phyloP scores from a whole-genome alignment of 176 grass and related monocot genomes.

The Miscanthus lutarioriparius region DNA sequence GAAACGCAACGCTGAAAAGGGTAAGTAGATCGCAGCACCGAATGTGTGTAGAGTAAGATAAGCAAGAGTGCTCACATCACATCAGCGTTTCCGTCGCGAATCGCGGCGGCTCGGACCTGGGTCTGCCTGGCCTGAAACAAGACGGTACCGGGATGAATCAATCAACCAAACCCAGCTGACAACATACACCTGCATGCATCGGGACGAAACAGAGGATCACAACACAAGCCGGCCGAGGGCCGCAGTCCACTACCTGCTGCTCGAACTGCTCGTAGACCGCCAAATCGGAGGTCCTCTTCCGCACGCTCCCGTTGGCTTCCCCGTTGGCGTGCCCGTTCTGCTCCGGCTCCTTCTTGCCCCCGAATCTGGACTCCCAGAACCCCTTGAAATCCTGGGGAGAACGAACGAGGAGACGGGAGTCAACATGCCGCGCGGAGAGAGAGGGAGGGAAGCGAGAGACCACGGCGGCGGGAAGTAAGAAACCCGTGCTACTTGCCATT shows the following conservation, averaged over 20 bases:
- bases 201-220: neutral
- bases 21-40: neutral
- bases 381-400: slow-evolving; percentile 59
- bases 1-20: neutral
- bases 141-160: slow-evolving; percentile 2
- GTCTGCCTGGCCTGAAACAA: slow-evolving; percentile 54
- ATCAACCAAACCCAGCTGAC: neutral
- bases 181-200: neutral
- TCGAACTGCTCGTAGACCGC: slow-evolving; percentile 94
- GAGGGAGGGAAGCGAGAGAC: neutral
- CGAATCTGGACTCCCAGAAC: slow-evolving; percentile 81
- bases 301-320: slow-evolving; percentile 53
- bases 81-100: slow-evolving; percentile 55
- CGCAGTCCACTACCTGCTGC: slow-evolving; percentile 61
- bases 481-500: slow-evolving; percentile 22
- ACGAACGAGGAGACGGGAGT: neutral
- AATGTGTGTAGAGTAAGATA: neutral
- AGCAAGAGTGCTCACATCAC: slow-evolving; percentile 51
- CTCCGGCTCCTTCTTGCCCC: slow-evolving; percentile 45
- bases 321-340: slow-evolving; percentile 31
- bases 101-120: slow-evolving; percentile 40
- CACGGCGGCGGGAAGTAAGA: neutral
- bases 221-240: neutral
- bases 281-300: slow-evolving; percentile 62
- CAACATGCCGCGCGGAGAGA: neutral